These are phyloP conservation scores for Talaromyces atroroseus DNA, from an alignment of 2,329 filamentous ascomycete species.

Conservation along the genomic window DNA sequence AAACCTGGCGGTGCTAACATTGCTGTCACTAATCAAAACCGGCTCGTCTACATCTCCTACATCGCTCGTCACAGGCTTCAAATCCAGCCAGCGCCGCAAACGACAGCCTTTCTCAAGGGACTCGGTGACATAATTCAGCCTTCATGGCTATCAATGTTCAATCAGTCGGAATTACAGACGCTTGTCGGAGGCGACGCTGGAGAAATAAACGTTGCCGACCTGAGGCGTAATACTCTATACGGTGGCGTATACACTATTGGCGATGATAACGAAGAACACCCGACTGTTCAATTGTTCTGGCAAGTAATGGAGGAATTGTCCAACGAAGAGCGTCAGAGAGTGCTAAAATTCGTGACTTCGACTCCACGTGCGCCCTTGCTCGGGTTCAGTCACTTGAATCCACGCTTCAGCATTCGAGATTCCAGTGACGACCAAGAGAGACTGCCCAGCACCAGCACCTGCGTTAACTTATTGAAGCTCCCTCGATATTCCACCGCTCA, in stretches of 20 bases:
- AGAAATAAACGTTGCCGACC: constrained; percentile 80
- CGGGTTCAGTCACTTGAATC: constrained; percentile 80
- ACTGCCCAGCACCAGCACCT: constrained; percentile 89
- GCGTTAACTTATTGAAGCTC: constrained; percentile 89
- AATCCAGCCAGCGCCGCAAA: constrained; percentile 73
- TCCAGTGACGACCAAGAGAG: constrained; percentile 68
- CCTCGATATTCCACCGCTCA: constrained; percentile 68
- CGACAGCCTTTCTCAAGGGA: constrained; percentile 78
- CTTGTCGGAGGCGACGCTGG: constrained; percentile 83
- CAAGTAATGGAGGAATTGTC: constrained; percentile 71
- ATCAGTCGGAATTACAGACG: constrained; percentile 88
- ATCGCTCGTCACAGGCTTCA: constrained; percentile 83
- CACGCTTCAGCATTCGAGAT: constrained; percentile 85
- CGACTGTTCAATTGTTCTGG: constrained; percentile 85
- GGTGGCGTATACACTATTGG: constrained; percentile 83
- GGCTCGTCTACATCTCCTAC: constrained; percentile 88
- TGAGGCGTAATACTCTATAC: constrained; percentile 78
- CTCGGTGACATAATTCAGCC: constrained; percentile 84
- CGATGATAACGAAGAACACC: constrained; percentile 81
- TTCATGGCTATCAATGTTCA: constrained; percentile 96
- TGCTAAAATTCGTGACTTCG: constrained; percentile 92
- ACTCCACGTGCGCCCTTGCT: constrained; percentile 85
- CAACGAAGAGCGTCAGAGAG: constrained; percentile 72
- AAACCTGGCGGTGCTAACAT: constrained; percentile 70
- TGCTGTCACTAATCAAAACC: constrained; percentile 83